phyloP scores from a whole-genome alignment of 1,284 basidiomycete species.

The Heliocybe sulcata region DNA sequence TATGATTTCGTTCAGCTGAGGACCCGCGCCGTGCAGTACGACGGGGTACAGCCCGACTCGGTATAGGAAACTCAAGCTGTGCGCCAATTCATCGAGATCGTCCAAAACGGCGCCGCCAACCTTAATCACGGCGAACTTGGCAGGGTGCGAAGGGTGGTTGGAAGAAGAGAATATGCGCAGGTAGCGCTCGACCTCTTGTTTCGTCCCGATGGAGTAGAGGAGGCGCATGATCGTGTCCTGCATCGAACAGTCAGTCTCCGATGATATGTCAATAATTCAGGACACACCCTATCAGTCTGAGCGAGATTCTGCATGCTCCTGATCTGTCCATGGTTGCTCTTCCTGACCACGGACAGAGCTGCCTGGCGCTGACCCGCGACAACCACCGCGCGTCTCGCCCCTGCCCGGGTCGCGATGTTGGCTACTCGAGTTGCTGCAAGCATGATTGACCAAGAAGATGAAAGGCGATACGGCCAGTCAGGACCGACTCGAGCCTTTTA shows the following conservation, averaged over 20 bases:
- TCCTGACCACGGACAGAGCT: slow-evolving; percentile 32
- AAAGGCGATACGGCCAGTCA: not conserved
- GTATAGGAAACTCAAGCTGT: slow-evolving; percentile 91
- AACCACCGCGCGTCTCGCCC: slow-evolving; percentile 20
- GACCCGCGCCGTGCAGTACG: slow-evolving; percentile 92
- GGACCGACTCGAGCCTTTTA: not conserved
- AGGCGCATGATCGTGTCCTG: slow-evolving; percentile 92
- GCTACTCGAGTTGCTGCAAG: not conserved
- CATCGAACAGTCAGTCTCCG: not conserved
- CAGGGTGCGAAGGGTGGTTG: slow-evolving; percentile 74
- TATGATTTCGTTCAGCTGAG: slow-evolving; percentile 88
- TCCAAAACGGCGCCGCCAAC: slow-evolving; percentile 91
- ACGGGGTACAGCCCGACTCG: slow-evolving; percentile 92
- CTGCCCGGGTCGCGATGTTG: not conserved
- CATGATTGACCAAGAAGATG: not conserved
- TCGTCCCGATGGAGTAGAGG: slow-evolving; percentile 91
- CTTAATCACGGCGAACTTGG: slow-evolving; percentile 93
- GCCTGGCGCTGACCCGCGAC: slow-evolving; percentile 43
- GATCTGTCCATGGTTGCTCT: slow-evolving; percentile 20
- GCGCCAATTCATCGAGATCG: slow-evolving; percentile 85
- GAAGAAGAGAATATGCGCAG: slow-evolving; percentile 92
- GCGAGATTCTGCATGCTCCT: slow-evolving; percentile 43
- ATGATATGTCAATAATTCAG: not conserved
- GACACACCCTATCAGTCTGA: slow-evolving; percentile 49
- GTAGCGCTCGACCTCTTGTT: slow-evolving; percentile 94